These are phyloP conservation scores for Lichtheimia corymbifera DNA, from an alignment of 371 early-diverging fungal genomes.

Conservation along the genomic window DNA sequence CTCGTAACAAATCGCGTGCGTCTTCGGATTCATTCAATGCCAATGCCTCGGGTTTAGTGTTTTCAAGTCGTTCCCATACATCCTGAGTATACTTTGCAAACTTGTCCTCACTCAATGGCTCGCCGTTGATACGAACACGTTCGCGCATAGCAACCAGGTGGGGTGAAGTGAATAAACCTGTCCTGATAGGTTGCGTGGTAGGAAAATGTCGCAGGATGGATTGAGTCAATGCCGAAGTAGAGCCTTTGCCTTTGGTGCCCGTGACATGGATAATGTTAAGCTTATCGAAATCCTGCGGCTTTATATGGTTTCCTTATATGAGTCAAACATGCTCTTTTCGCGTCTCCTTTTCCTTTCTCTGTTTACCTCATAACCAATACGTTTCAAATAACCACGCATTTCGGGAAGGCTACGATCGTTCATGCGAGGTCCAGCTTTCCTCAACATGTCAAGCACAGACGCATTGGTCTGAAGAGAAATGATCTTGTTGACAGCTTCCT, in stretches of 20 bases:
- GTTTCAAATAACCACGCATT: slow-evolving; percentile 63
- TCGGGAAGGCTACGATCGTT: slow-evolving; percentile 75
- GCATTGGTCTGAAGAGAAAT: slow-evolving; percentile 85
- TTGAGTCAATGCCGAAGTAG: slow-evolving; percentile 74
- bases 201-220: slow-evolving; percentile 60
- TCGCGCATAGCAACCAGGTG: slow-evolving; percentile 93
- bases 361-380: slow-evolving; percentile 74
- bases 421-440: slow-evolving; percentile 69
- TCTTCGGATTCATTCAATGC: slow-evolving; percentile 24
- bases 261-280: slow-evolving; percentile 83
- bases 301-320: background rate
- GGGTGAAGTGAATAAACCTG: slow-evolving; percentile 91
- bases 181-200: slow-evolving; percentile 43
- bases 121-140: slow-evolving; percentile 90
- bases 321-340: background rate
- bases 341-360: background rate
- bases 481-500: slow-evolving; percentile 78
- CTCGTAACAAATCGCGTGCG: slow-evolving; percentile 27
- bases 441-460: slow-evolving; percentile 70
- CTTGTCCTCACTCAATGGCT: slow-evolving; percentile 68
- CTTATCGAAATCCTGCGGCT: slow-evolving; percentile 56
- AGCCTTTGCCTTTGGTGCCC: slow-evolving; percentile 91
- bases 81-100: slow-evolving; percentile 91
- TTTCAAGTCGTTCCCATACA: slow-evolving; percentile 75
- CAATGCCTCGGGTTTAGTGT: slow-evolving; percentile 47